Evolutionary conservation across 2,329 filamentous ascomycete species (phyloP).

Genomic region (Colletotrichum sp.): DNA sequence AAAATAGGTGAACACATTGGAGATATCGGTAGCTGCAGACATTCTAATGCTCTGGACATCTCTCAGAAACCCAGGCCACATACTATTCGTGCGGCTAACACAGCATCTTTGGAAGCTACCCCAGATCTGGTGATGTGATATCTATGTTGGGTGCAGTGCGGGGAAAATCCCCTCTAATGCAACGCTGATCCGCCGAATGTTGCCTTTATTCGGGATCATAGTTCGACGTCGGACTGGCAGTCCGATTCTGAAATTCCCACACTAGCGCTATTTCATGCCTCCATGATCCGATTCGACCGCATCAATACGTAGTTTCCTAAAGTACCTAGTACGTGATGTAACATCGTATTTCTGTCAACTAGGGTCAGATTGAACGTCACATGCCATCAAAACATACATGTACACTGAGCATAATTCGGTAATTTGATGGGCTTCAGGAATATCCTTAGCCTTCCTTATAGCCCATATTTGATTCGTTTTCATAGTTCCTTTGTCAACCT

Average conservation of each 20-base stretch:
- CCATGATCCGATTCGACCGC: not conserved
- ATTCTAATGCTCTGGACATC: not conserved
- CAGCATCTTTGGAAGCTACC: not conserved
- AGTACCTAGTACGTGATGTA: not conserved
- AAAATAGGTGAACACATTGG: not conserved
- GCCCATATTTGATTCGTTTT: not conserved
- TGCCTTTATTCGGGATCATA: not conserved
- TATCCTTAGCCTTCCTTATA: fast-evolving
- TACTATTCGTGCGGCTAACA: not conserved
- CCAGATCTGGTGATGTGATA: not conserved
- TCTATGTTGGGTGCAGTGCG: not conserved
- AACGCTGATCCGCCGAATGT: not conserved
- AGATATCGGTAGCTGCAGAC: not conserved
- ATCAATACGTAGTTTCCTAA: not conserved
- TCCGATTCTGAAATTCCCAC: not conserved
- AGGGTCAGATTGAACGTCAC: not conserved
- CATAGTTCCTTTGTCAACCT: not conserved
- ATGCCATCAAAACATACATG: not conserved
- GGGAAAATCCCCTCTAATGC: not conserved
- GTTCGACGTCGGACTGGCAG: not conserved
- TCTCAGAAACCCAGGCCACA: not conserved
- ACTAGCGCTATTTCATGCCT: not conserved
- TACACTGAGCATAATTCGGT: not conserved
- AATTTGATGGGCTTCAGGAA: not conserved
- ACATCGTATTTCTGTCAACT: not conserved